A percentile compares a stretch with the other conserved stretches of the same genome.
Evolutionary conservation across 2,329 filamentous ascomycete genomes (phyloP).

Genomic region (Lecanoromycetidae sp.): DNA sequence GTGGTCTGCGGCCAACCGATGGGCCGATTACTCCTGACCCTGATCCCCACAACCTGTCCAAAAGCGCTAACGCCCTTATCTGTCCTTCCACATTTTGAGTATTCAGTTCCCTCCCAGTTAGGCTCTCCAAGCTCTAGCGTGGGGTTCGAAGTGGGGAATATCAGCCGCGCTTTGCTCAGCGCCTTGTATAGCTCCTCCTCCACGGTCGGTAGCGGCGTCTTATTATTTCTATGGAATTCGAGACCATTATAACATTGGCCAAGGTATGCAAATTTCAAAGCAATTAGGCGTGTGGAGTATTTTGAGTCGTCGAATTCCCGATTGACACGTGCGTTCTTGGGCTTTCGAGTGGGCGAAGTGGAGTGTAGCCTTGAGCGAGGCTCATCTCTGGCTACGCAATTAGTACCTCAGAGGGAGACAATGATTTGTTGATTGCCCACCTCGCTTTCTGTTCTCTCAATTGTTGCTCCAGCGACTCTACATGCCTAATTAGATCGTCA

Average conservation of each 20-base stretch:
- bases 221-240: slow-evolving; percentile 66
- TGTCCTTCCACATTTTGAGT: slow-evolving; percentile 89
- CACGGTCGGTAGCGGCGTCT: slow-evolving; percentile 61
- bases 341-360: slow-evolving; percentile 13
- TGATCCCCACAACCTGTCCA: slow-evolving; percentile 79
- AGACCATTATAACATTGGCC: slow-evolving; percentile 87
- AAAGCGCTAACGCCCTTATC: slow-evolving; percentile 92
- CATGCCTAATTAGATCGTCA: slow-evolving; percentile 54
- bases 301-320: slow-evolving; percentile 61
- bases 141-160: slow-evolving; percentile 45
- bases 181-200: slow-evolving; percentile 94
- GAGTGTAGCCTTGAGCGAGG: slow-evolving; percentile 5
- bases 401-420: slow-evolving; percentile 1
- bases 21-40: slow-evolving; percentile 68
- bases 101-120: slow-evolving; percentile 74
- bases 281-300: slow-evolving; percentile 74
- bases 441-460: slow-evolving; percentile 40
- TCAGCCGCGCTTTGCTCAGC: slow-evolving; percentile 66
- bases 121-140: slow-evolving; percentile 28
- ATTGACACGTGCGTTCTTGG: neutral
- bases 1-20: slow-evolving; percentile 25
- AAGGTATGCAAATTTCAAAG: slow-evolving; percentile 86
- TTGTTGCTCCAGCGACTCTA: slow-evolving; percentile 55
- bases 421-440: slow-evolving; percentile 17
- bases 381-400: slow-evolving; percentile 14